phyloP scores from a whole-genome alignment of 2,329 filamentous ascomycete genomes.

The Fusarium foetens region DNA sequence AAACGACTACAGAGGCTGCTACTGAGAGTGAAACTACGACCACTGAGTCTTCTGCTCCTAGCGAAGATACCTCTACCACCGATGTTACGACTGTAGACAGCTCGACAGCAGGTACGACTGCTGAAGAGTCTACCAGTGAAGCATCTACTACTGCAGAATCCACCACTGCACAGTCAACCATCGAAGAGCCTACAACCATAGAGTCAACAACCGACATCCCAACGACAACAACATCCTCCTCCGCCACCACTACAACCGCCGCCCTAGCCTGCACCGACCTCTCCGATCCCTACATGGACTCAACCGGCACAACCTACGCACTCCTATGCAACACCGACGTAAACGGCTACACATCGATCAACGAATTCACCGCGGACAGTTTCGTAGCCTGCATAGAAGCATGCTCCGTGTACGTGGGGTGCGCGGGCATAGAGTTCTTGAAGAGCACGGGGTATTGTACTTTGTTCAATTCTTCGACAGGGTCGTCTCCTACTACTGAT shows the following conservation, averaged over 20 bases:
- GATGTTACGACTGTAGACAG: neutral
- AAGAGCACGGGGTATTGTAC: no score
- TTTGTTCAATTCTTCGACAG: neutral
- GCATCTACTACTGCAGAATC: neutral
- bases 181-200: neutral
- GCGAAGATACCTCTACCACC: neutral
- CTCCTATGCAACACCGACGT: neutral
- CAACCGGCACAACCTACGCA: neutral
- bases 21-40: neutral
- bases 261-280: neutral
- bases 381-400: neutral
- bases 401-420: neutral
- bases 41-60: neutral
- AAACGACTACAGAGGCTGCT: neutral
- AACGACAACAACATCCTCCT: neutral
- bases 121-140: neutral
- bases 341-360: accelerated
- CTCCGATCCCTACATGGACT: neutral
- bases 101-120: neutral
- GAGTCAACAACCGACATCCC: neutral
- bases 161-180: neutral
- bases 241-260: neutral
- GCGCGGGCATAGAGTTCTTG: neutral
- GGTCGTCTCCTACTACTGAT: no score
- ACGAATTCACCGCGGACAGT: neutral